Base-by-base conservation (phyloP, 257 asterid species). In the Fraxinus pennsylvanica region DNA sequence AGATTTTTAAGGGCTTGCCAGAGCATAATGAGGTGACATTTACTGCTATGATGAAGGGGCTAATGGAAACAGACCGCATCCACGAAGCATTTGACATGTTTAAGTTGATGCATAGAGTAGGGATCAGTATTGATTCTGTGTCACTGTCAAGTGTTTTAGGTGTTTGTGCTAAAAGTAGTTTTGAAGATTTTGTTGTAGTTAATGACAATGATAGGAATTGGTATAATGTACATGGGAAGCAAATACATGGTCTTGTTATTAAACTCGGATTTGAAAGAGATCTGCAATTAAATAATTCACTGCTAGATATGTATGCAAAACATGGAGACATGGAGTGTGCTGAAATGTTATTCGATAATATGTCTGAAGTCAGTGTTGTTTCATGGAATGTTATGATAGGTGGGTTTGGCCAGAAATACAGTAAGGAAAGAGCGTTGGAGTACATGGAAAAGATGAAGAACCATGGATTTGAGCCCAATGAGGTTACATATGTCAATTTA, bases 341-440 rank as follows among this genome's bases (percentile, higher is more conserved):
- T n/a, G 92, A 89, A 79, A 81, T 54, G 54, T 73, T 89, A 75
- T 88, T 92, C 83, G 70, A 84, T 66, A 81, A 74, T 67, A 76
- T 90, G 83, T 52, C 72, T 3, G 86, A 89, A 78, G 88, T 86
- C 63, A 91, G 87, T 79, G 86, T 88, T 50, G 92, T 91, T 79
- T 91, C 93, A 1, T 92, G 96, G 97, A 92, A 92, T 75, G 86
- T 92, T 59, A 92, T 92, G 97, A 87, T 92, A 14, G 88, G 90
- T 39, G 96, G 94, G 30, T 88, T 88, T 81, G 93, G 92, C 67
- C 90, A 85, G 81, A 75, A 70, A 38, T 73, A 74, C 74, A 47
- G 82, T 17, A 84, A 80, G 47, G 85, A 67, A 25, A 88, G 59
- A 77, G 89, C 88, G 4, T 65, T 87, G 68, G 88, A 88, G 35